Percentiles rank a stretch among this genome's conserved stretches.
phyloP scores from a whole-genome alignment of 495 filamentous ascomycete species.

The Trichoderma erinaceum region DNA sequence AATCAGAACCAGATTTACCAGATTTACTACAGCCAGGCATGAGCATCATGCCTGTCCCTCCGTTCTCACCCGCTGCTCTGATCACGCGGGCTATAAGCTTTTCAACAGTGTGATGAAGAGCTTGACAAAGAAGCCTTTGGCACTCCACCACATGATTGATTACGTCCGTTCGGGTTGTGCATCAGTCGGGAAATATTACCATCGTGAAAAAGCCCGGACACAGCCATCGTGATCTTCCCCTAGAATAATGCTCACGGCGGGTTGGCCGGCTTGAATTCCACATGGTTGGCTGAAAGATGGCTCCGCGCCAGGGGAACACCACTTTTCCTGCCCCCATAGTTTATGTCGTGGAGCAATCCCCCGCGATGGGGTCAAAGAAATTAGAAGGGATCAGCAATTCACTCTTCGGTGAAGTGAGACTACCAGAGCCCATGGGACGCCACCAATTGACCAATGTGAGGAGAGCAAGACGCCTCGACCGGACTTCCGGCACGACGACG shows the following conservation, averaged over 20 bases:
- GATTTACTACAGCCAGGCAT: not conserved
- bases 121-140: not conserved
- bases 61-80: not conserved
- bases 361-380: conserved; percentile 3
- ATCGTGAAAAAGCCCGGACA: not conserved
- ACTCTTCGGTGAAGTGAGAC: not conserved
- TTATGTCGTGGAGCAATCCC: not conserved
- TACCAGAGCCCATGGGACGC: not conserved
- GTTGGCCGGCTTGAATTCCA: not conserved
- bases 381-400: not conserved
- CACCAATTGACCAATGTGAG: not conserved
- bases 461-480: conserved; percentile 9
- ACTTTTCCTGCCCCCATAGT: conserved; percentile 7
- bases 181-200: not conserved
- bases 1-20: too few species aligned
- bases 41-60: not conserved
- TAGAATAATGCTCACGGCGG: not conserved
- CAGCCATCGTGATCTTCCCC: not conserved
- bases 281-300: not conserved
- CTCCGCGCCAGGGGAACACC: conserved; percentile 3
- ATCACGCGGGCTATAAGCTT: conserved; percentile 4
- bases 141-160: not conserved
- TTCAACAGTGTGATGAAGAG: not conserved
- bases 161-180: not conserved
- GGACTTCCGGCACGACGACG: not conserved